Evolutionary conservation across 164 flowering plant genomes (phyloP).

Genomic region (Vitis rotundifolia): DNA sequence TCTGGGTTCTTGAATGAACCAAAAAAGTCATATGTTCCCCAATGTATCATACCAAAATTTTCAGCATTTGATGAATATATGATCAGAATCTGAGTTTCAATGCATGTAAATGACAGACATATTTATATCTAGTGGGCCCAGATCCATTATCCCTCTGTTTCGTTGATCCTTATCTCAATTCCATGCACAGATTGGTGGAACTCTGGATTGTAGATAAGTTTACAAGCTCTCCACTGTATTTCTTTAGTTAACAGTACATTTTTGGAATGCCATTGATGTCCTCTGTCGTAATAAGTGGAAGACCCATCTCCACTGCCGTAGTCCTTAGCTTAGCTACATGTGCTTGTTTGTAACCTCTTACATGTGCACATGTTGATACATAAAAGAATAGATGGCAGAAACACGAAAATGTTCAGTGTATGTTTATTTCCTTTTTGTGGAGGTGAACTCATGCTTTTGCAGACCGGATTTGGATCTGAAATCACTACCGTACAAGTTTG

Average conservation of each 20-base stretch:
- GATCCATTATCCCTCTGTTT: neutral
- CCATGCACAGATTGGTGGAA: neutral
- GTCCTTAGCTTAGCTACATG: no score
- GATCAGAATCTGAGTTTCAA: neutral
- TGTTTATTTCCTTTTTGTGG: no score
- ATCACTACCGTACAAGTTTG: no score
- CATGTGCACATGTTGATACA: no score
- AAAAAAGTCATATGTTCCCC: conserved; percentile 5
- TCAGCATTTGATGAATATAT: conserved; percentile 12
- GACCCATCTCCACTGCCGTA: no score
- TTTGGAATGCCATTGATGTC: neutral
- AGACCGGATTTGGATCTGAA: no score
- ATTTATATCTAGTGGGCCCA: conserved; percentile 5
- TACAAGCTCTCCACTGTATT: neutral
- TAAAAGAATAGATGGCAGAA: no score
- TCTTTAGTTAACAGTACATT: neutral
- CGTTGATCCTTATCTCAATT: neutral
- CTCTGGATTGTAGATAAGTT: neutral
- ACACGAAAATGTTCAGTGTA: no score
- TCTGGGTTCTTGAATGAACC: conserved; percentile 3
- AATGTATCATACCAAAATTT: conserved; percentile 31
- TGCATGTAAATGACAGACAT: conserved; percentile 14
- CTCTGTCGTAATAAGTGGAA: neutral
- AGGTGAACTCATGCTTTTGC: no score
- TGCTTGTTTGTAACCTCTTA: no score